phyloP scores from a whole-genome alignment of 2,329 filamentous ascomycete species.

The Thyridium curvatum region DNA sequence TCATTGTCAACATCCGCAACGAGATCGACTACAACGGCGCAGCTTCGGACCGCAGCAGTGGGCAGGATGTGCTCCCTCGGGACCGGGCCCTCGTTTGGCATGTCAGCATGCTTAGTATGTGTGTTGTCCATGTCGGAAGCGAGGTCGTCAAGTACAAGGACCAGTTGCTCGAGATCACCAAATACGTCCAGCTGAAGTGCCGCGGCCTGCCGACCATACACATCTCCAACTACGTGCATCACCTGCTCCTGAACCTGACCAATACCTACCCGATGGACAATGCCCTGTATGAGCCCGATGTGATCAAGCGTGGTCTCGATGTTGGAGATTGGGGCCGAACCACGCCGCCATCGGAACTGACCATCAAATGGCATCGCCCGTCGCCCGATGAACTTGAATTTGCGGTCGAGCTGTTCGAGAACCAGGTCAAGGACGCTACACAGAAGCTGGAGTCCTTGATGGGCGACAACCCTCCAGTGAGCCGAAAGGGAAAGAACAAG shows the following conservation, averaged over 20 bases:
- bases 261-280: slow-evolving; percentile 92
- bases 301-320: slow-evolving; percentile 64
- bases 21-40: slow-evolving; percentile 97
- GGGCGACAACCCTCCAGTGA: slow-evolving; percentile 72
- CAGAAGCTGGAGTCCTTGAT: slow-evolving; percentile 73
- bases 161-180: slow-evolving; percentile 83
- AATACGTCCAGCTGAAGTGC: slow-evolving; percentile 96
- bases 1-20: slow-evolving; percentile 85
- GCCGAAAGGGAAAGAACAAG: slow-evolving; percentile 90
- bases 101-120: slow-evolving; percentile 95
- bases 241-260: slow-evolving; percentile 88
- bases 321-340: slow-evolving; percentile 78
- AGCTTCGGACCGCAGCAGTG: slow-evolving; percentile 88
- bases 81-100: slow-evolving; percentile 95
- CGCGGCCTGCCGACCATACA: slow-evolving; percentile 91
- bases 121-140: slow-evolving; percentile 88
- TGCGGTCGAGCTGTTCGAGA: slow-evolving; percentile 81
- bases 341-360: slow-evolving; percentile 68
- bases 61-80: slow-evolving; percentile 85
- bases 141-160: slow-evolving; percentile 85
- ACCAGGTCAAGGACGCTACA: slow-evolving; percentile 72
- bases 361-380: slow-evolving; percentile 87
- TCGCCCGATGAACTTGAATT: slow-evolving; percentile 76
- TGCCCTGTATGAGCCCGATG: slow-evolving; percentile 75
- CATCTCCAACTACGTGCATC: slow-evolving; percentile 96